phyloP scores from a whole-genome alignment of 176 grass and related monocot species.

The Raddia distichophylla region DNA sequence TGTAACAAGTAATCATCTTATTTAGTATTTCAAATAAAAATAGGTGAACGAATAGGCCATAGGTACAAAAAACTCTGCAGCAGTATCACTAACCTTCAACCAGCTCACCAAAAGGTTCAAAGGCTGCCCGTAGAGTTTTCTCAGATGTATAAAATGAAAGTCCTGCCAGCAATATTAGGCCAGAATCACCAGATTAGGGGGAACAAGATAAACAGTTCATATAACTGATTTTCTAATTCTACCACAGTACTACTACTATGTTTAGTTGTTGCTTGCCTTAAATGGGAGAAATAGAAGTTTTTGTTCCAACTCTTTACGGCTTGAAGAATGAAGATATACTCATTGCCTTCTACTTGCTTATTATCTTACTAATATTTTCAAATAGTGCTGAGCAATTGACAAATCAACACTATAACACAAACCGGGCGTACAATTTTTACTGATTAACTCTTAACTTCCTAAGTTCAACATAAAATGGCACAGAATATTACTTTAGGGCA shows the following conservation, averaged over 20 bases:
- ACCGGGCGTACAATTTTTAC: background rate
- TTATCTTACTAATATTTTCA: conserved; percentile 21
- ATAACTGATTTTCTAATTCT: conserved; percentile 18
- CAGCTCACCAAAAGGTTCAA: conserved; percentile 88
- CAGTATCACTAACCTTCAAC: conserved; percentile 75
- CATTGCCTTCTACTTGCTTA: background rate
- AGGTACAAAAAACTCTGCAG: background rate
- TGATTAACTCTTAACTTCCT: background rate
- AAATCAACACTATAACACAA: conserved; percentile 4
- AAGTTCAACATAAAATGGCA: background rate
- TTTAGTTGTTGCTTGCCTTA: conserved; percentile 9
- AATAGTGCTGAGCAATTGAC: background rate
- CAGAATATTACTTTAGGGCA: conserved; percentile 14
- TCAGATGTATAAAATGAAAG: conserved; percentile 95
- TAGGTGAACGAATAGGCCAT: conserved; percentile 26
- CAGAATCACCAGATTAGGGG: conserved; percentile 26
- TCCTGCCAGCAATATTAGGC: conserved; percentile 46
- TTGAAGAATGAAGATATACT: background rate
- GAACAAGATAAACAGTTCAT: conserved; percentile 6
- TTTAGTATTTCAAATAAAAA: conserved; percentile 29
- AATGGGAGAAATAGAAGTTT: conserved; percentile 1
- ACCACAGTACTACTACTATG: background rate
- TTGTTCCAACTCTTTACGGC: background rate
- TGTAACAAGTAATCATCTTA: conserved; percentile 37
- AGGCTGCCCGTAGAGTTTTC: conserved; percentile 79